A percentile compares a stretch with the other conserved stretches of the same genome.
Evolutionary conservation across 441 rosid species (phyloP).

Genomic region (Syzygium syzygioides): DNA sequence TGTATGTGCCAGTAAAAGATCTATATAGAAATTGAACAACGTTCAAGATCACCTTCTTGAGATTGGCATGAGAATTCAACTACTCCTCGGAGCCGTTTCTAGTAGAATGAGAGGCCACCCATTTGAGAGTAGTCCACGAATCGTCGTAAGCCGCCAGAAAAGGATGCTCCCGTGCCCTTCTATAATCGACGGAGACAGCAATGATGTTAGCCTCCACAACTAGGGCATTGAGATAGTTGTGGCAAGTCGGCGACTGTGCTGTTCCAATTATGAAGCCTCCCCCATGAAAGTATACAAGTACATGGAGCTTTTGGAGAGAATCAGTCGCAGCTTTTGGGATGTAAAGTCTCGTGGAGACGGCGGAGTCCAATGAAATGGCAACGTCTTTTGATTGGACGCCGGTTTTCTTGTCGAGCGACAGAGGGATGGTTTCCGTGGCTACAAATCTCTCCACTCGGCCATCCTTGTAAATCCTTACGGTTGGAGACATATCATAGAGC

Average conservation of each 20-base stretch:
- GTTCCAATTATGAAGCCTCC: slow-evolving; percentile 3
- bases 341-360: neutral
- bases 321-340: neutral
- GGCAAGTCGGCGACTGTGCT: neutral
- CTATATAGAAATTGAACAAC: neutral
- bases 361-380: neutral
- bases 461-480: neutral
- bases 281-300: slow-evolving; percentile 7
- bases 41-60: neutral
- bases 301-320: slow-evolving; percentile 2
- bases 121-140: slow-evolving; percentile 1
- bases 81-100: slow-evolving; percentile 7
- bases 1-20: neutral
- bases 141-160: slow-evolving; percentile 1
- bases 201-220: slow-evolving; percentile 3
- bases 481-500: neutral
- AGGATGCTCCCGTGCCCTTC: slow-evolving; percentile 1
- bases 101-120: slow-evolving; percentile 1
- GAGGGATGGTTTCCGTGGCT: slow-evolving; percentile 1
- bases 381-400: slow-evolving; percentile 5
- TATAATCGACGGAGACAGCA: neutral
- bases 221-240: slow-evolving; percentile 3
- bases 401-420: neutral
- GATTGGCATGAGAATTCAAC: neutral
- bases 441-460: slow-evolving; percentile 8